A percentile compares a stretch with the other conserved stretches of the same genome.
These are phyloP conservation scores for Colletotrichum sp. DNA, from an alignment of 2,329 filamentous ascomycete genomes.

Conservation along the genomic window DNA sequence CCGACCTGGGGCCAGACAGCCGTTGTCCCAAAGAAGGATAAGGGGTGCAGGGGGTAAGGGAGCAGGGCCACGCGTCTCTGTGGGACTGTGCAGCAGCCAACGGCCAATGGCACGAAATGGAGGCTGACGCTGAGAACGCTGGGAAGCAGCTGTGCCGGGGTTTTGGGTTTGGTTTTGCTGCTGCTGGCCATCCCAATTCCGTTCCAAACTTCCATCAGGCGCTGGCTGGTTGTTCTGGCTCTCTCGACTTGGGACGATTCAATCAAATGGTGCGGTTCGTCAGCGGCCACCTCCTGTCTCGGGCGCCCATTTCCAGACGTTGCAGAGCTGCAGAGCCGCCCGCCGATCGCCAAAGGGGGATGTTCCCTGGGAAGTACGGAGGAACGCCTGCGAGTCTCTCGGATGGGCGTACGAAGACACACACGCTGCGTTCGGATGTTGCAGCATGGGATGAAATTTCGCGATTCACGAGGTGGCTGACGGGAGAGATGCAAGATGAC, in stretches of 20 bases:
- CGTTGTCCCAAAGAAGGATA: not conserved
- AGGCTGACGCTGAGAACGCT: not conserved
- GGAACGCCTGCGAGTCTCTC: not conserved
- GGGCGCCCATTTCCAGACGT: not conserved
- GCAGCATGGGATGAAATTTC: not conserved
- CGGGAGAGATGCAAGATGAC: not conserved
- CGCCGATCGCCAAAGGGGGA: not conserved
- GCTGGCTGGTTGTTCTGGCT: not conserved
- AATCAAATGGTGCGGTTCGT: not conserved
- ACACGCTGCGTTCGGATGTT: not conserved
- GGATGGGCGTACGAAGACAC: not conserved
- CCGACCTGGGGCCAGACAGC: not conserved
- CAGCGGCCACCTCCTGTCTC: not conserved
- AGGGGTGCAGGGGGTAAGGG: not conserved
- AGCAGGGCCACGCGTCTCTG: constrained; percentile 16
- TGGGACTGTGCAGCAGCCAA: not conserved
- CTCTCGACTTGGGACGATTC: not conserved
- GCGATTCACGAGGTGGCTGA: not conserved
- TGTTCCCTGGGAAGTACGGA: not conserved
- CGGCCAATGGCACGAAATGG: not conserved
- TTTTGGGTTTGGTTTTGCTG: not conserved
- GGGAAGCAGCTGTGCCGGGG: not conserved
- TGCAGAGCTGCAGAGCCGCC: not conserved
- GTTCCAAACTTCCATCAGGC: not conserved
- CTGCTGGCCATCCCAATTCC: not conserved